Conservation (phyloP, 106 monocot genomes). For the Dioscorea dumetorum region DNA sequence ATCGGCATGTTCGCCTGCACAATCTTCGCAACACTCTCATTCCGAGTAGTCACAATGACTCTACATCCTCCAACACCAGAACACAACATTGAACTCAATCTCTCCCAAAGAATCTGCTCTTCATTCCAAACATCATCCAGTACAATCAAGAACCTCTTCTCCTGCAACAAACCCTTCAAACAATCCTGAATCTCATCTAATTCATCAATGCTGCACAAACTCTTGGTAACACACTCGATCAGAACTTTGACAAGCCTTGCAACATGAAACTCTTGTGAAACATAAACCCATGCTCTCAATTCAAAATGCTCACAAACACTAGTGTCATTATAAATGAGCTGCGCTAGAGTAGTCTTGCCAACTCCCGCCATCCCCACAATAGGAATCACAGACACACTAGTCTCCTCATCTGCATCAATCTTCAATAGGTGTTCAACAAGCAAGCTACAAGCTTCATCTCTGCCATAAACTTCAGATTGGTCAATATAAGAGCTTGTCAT, state of each 20-base stretch:
- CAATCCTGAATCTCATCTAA: not conserved
- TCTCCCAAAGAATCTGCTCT: not conserved
- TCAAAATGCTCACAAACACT: slow-evolving; percentile 7
- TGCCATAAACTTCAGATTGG: slow-evolving; percentile 5
- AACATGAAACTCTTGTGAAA: slow-evolving; percentile 18
- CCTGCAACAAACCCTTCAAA: not conserved
- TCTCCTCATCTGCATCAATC: not conserved
- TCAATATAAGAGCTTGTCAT: slow-evolving; percentile 1
- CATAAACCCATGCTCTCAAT: slow-evolving; percentile 19
- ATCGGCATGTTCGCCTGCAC: not conserved
- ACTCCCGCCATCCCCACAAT: slow-evolving; percentile 24
- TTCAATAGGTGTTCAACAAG: slow-evolving; percentile 4
- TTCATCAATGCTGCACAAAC: not conserved
- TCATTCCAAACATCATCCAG: slow-evolving; percentile 31
- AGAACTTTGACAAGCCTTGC: slow-evolving; percentile 9
- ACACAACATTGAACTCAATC: not conserved
- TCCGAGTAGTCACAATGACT: slow-evolving; percentile 18
- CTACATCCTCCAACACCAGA: slow-evolving; percentile 1
- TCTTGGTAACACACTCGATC: not conserved
- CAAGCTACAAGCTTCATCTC: slow-evolving; percentile 8
- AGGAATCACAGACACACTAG: not conserved
- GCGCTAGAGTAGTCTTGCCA: slow-evolving; percentile 28
- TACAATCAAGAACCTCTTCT: slow-evolving; percentile 17
- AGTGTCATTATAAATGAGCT: slow-evolving; percentile 14
- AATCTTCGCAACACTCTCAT: slow-evolving; percentile 1